These are phyloP conservation scores for Leavenworthia alabamica DNA, from an alignment of 345 rosid genomes.

Conservation along the genomic window DNA sequence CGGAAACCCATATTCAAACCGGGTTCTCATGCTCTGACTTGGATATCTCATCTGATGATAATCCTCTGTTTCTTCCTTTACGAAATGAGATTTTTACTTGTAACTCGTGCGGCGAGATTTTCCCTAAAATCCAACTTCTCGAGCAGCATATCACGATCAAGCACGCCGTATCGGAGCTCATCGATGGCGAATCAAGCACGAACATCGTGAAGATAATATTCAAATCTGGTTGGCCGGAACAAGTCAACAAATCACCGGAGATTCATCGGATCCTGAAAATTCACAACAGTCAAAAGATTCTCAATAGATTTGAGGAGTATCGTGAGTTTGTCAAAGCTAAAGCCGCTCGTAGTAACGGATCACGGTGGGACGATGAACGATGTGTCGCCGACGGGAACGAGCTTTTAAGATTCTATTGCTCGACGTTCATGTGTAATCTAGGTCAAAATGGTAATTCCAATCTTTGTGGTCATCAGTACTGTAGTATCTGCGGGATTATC, in stretches of 20 bases:
- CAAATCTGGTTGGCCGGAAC: slow-evolving; percentile 69
- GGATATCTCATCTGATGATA: slow-evolving; percentile 27
- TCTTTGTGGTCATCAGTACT: slow-evolving; percentile 66
- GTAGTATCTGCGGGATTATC: slow-evolving; percentile 79
- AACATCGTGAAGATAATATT: slow-evolving; percentile 83
- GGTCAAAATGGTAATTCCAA: slow-evolving; percentile 50
- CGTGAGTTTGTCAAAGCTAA: slow-evolving; percentile 73
- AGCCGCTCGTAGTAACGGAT: slow-evolving; percentile 41
- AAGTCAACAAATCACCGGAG: slow-evolving; percentile 34
- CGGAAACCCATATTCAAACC: slow-evolving; percentile 16
- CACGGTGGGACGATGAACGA: slow-evolving; percentile 54
- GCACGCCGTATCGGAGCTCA: slow-evolving; percentile 74
- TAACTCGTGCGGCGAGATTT: slow-evolving; percentile 74
- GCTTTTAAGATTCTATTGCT: slow-evolving; percentile 80
- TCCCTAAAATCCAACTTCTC: slow-evolving; percentile 48
- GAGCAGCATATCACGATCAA: slow-evolving; percentile 67
- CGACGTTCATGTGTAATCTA: slow-evolving; percentile 75
- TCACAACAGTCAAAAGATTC: slow-evolving; percentile 67
- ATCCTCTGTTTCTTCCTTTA: slow-evolving; percentile 45
- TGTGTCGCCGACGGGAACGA: slow-evolving; percentile 97
- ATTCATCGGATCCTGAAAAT: slow-evolving; percentile 71
- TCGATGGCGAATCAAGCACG: slow-evolving; percentile 71
- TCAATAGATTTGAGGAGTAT: slow-evolving; percentile 80
- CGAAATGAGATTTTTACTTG: slow-evolving; percentile 74
- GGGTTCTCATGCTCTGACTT: slow-evolving; percentile 15